These are phyloP conservation scores for Jaltomata sinuosa DNA, from an alignment of 257 asterid genomes.

Conservation along the genomic window DNA sequence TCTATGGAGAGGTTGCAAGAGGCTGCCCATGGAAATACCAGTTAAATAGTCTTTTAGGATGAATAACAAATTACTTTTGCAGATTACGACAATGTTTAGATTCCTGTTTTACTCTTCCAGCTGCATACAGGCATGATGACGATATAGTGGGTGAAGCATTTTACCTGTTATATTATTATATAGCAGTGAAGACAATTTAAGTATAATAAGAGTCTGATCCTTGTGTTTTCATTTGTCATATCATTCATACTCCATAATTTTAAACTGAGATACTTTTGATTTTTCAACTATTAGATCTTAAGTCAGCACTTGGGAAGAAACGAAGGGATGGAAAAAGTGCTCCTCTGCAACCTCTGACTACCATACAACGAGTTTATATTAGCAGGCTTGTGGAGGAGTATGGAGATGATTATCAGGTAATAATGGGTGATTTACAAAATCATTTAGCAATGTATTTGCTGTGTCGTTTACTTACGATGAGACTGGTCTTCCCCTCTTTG, in stretches of 20 bases:
- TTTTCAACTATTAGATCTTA: constrained; percentile 43
- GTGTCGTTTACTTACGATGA: neutral
- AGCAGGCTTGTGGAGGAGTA: constrained; percentile 66
- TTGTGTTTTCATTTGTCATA: neutral
- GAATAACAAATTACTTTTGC: neutral
- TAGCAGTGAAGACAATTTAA: neutral
- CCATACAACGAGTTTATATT: constrained; percentile 58
- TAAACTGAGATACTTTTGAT: neutral
- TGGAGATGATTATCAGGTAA: constrained; percentile 75
- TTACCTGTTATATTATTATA: neutral
- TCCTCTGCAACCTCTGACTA: constrained; percentile 69
- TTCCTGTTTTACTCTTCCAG: neutral
- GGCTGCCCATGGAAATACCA: neutral
- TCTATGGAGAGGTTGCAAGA: neutral
- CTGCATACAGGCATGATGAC: neutral
- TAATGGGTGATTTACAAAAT: neutral
- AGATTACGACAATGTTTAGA: neutral
- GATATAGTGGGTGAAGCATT: neutral
- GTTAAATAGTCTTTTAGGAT: neutral
- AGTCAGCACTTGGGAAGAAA: constrained; percentile 81
- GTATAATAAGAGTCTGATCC: neutral
- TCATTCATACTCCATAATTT: neutral
- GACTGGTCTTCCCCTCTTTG: constrained; percentile 1
- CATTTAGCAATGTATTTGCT: neutral
- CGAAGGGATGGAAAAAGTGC: constrained; percentile 58